phyloP scores from a whole-genome alignment of 78 protist genomes.

The Emiliania huxleyi region DNA sequence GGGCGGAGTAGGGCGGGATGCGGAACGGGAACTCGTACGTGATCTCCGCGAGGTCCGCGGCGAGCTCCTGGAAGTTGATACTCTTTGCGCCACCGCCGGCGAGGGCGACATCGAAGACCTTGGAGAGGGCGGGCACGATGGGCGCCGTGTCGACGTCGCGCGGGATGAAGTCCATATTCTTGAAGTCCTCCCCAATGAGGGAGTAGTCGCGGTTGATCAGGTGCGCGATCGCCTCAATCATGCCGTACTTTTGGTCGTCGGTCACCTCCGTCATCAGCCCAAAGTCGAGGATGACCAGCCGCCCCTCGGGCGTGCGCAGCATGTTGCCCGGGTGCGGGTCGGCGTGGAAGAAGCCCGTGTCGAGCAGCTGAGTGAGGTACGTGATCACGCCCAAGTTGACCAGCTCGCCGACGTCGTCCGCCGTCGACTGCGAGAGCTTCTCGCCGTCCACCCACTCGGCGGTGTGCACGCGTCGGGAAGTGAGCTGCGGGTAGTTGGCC shows the following conservation, averaged over 20 bases:
- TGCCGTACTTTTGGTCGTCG: conserved; percentile 22
- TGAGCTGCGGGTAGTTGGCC: background rate
- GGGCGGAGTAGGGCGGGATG: conserved; percentile 49
- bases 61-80: conserved; percentile 51
- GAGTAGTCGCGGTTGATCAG: conserved; percentile 41
- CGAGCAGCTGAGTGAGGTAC: conserved; percentile 50
- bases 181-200: conserved; percentile 28
- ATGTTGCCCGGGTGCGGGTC: conserved; percentile 51
- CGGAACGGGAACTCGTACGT: conserved; percentile 48
- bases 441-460: conserved; percentile 39
- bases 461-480: conserved; percentile 35
- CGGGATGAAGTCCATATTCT: conserved; percentile 38
- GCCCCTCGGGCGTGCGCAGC: conserved; percentile 41
- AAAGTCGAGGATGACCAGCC: conserved; percentile 46
- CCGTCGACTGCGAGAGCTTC: conserved; percentile 35
- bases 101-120: conserved; percentile 34
- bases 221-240: conserved; percentile 50
- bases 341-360: conserved; percentile 50
- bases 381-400: conserved; percentile 35
- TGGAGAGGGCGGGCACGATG: conserved; percentile 28
- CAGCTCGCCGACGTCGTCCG: conserved; percentile 13
- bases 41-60: conserved; percentile 38
- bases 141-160: background rate
- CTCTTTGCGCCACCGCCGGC: conserved; percentile 40
- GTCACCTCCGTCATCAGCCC: conserved; percentile 44